phyloP scores from a whole-genome alignment of 495 filamentous ascomycete genomes.

The Thermothielavioides terrestris region DNA sequence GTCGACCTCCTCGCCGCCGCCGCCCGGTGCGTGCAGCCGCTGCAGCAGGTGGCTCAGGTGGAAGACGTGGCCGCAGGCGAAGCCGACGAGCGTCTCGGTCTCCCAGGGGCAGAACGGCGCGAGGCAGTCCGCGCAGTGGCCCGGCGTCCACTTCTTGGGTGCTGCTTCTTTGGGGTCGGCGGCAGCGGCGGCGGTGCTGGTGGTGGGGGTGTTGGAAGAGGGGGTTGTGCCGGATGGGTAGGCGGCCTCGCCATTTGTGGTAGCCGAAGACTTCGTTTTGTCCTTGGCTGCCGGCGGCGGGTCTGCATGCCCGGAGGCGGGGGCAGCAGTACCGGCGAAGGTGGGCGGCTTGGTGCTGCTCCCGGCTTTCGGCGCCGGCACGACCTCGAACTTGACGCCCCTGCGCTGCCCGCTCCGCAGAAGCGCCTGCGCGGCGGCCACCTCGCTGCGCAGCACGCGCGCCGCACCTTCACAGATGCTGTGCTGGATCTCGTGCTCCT shows the following conservation, averaged over 20 bases:
- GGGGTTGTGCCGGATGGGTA: too few species aligned
- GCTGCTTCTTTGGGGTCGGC: too few species aligned
- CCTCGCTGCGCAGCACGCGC: conserved; percentile 75
- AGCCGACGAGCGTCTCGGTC: conserved; percentile 73
- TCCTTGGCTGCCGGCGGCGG: neutral
- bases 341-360: neutral
- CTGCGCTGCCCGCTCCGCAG: conserved; percentile 67
- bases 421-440: conserved; percentile 69
- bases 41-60: conserved; percentile 72
- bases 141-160: conserved; percentile 30
- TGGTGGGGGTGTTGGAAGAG: neutral
- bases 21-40: conserved; percentile 33
- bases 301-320: neutral
- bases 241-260: too few species aligned
- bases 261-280: too few species aligned
- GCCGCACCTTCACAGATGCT: conserved; percentile 87
- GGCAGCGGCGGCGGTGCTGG: too few species aligned
- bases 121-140: conserved; percentile 57
- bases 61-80: conserved; percentile 86
- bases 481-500: conserved; percentile 87
- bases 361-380: conserved; percentile 25
- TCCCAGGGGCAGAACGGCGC: conserved; percentile 53
- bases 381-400: conserved; percentile 81
- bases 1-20: conserved; percentile 22
- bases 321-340: neutral